These are phyloP conservation scores for Talaromyces wortmannii DNA, from an alignment of 495 filamentous ascomycete species.

Conservation along the genomic window DNA sequence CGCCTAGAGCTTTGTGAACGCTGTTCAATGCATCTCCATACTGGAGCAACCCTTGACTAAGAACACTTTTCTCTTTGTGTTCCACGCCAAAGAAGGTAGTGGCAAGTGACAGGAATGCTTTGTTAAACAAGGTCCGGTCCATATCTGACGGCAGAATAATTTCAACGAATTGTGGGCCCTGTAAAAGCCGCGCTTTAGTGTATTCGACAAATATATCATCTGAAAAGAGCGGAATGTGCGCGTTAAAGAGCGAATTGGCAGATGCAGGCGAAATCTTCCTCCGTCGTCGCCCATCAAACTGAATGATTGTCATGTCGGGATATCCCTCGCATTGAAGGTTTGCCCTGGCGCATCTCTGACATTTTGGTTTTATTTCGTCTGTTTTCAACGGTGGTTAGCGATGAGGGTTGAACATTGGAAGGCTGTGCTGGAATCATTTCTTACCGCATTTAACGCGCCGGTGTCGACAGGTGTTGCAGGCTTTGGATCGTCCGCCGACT, in stretches of 20 bases:
- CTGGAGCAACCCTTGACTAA: background rate
- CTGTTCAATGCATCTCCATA: background rate
- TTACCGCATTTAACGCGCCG: constrained; percentile 6
- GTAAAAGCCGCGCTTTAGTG: background rate
- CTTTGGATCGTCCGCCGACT: constrained; percentile 3
- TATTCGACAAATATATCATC: constrained; percentile 2
- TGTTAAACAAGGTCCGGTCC: background rate
- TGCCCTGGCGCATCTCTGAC: background rate
- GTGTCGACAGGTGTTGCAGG: constrained; percentile 1
- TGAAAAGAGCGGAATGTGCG: background rate
- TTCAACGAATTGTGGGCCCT: background rate
- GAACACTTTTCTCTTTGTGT: background rate
- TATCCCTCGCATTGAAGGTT: constrained; percentile 1
- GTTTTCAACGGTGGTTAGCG: background rate
- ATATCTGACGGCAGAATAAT: background rate
- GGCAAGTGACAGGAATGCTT: background rate
- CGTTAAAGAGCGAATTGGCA: background rate
- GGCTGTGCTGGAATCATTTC: background rate
- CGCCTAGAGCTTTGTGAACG: background rate
- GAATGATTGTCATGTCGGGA: background rate
- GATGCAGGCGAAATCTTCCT: background rate
- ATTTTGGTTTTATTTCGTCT: constrained; percentile 2
- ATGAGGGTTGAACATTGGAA: background rate
- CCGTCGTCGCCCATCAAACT: background rate
- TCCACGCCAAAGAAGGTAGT: constrained; percentile 4